Conservation (phyloP, 2,329 filamentous ascomycete genomes). For the Alternaria triticimaculans region DNA sequence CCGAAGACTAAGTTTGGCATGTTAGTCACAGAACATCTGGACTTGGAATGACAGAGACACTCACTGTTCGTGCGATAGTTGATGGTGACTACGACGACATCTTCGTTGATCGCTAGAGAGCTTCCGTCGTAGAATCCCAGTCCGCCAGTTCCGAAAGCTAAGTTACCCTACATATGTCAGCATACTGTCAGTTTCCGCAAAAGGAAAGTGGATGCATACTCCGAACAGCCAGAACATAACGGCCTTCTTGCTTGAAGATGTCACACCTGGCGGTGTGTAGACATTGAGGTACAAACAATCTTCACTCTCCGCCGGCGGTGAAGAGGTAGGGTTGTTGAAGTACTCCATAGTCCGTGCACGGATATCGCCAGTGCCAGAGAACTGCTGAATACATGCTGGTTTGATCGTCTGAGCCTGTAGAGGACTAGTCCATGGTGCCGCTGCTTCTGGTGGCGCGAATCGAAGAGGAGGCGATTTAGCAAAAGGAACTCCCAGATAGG, state of each 20-base stretch:
- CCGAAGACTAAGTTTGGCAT: slow-evolving; percentile 19
- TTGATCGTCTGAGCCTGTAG: slow-evolving; percentile 16
- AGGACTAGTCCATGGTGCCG: slow-evolving; percentile 15
- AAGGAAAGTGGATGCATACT: background rate
- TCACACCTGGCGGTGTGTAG: slow-evolving; percentile 26
- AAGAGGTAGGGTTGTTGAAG: slow-evolving; percentile 18
- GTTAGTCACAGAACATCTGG: no score
- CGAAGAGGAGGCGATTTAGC: slow-evolving; percentile 23
- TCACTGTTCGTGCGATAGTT: slow-evolving; percentile 36
- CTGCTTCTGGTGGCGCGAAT: slow-evolving; percentile 22
- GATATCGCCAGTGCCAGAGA: slow-evolving; percentile 11
- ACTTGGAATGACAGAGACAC: background rate
- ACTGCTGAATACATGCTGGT: slow-evolving; percentile 24
- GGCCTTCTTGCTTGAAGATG: slow-evolving; percentile 15
- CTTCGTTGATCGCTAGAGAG: slow-evolving; percentile 29
- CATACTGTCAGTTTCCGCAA: background rate
- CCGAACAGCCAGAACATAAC: slow-evolving; percentile 22
- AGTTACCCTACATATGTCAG: slow-evolving; percentile 26
- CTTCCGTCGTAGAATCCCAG: slow-evolving; percentile 28
- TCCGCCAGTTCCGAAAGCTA: slow-evolving; percentile 25
- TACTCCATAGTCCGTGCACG: slow-evolving; percentile 20
- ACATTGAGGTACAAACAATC: slow-evolving; percentile 52
- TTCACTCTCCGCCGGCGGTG: slow-evolving; percentile 32
- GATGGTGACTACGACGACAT: slow-evolving; percentile 31
- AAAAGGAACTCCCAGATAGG: slow-evolving; percentile 23